phyloP scores from a whole-genome alignment of 2,329 filamentous ascomycete species.

The Sarocladium oryzae region DNA sequence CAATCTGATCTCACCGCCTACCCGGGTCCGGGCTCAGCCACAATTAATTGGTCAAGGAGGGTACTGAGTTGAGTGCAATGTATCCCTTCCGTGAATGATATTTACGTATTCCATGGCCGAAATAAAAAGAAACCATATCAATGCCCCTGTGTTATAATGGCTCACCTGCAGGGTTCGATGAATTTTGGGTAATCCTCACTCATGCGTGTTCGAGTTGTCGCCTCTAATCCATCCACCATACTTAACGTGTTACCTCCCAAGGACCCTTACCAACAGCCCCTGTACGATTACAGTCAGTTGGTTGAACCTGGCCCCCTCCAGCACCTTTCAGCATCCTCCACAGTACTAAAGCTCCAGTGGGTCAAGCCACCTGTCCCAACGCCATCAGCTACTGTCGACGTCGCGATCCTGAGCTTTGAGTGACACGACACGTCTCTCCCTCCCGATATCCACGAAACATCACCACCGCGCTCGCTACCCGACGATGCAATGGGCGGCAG shows the following conservation, averaged over 20 bases:
- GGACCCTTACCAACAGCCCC: too few species aligned
- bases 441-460: not conserved
- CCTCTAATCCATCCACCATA: not conserved
- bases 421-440: conserved; percentile 2
- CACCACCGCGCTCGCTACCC: not conserved
- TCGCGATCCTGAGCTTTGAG: not conserved
- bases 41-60: too few species aligned
- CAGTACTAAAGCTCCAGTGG: conserved; percentile 18
- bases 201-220: too few species aligned
- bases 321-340: not conserved
- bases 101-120: too few species aligned
- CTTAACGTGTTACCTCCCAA: too few species aligned
- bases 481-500: conserved; percentile 25
- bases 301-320: too few species aligned
- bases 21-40: not conserved
- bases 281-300: too few species aligned
- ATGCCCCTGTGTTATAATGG: too few species aligned
- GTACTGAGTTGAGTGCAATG: too few species aligned
- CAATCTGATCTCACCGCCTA: conserved; percentile 2
- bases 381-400: not conserved
- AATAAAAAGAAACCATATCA: too few species aligned
- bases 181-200: not conserved
- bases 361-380: not conserved
- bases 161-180: not conserved
- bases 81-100: too few species aligned